Percentiles rank a stretch among this genome's conserved stretches.
phyloP scores from a whole-genome alignment of 768 basidiomycete genomes.

The Suillus decipiens region DNA sequence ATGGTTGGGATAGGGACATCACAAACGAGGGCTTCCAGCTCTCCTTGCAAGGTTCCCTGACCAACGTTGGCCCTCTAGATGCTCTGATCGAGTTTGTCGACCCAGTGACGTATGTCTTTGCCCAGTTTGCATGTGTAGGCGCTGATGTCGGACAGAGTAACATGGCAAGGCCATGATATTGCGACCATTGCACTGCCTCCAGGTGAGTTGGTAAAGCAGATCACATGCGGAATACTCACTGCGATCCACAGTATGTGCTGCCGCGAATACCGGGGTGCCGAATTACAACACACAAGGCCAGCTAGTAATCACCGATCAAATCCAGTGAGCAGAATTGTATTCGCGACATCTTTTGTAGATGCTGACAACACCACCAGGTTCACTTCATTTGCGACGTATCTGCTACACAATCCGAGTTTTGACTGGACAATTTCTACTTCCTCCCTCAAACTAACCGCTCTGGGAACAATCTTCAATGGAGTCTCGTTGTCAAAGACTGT shows the following conservation, averaged over 20 bases:
- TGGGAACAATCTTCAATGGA: slow-evolving; percentile 69
- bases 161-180: slow-evolving; percentile 64
- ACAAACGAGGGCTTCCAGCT: slow-evolving; percentile 65
- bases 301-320: slow-evolving; percentile 56
- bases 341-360: neutral
- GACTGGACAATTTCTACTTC: slow-evolving; percentile 70
- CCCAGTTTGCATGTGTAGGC: neutral
- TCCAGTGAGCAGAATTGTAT: slow-evolving; percentile 38
- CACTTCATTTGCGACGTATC: slow-evolving; percentile 63
- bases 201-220: slow-evolving; percentile 34
- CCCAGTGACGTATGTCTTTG: slow-evolving; percentile 52
- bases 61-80: slow-evolving; percentile 67
- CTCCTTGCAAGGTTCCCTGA: slow-evolving; percentile 57
- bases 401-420: slow-evolving; percentile 65
- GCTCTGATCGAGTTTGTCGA: slow-evolving; percentile 66
- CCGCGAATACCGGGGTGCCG: slow-evolving; percentile 67
- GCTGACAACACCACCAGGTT: slow-evolving; percentile 40
- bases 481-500: slow-evolving; percentile 61
- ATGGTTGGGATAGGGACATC: slow-evolving; percentile 54
- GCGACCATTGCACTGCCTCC: slow-evolving; percentile 64
- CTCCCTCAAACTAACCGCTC: slow-evolving; percentile 62
- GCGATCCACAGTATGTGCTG: slow-evolving; percentile 54
- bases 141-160: slow-evolving; percentile 41
- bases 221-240: neutral
- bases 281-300: slow-evolving; percentile 54